Conservation (phyloP, 2,329 filamentous ascomycete species). For the Pseudophaeomoniella oleicola region DNA sequence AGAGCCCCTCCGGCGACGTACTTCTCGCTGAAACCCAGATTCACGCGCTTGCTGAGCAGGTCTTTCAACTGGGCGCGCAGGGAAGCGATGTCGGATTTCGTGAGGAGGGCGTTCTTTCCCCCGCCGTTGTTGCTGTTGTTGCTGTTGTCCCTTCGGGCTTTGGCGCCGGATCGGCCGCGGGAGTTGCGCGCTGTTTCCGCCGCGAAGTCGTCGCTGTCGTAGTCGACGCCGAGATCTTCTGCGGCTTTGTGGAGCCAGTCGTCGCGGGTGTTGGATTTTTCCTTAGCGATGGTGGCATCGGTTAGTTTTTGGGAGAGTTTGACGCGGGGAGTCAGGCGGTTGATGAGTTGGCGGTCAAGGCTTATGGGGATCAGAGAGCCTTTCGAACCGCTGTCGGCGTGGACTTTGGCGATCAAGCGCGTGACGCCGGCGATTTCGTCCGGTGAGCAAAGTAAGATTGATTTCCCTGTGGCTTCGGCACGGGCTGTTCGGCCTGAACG, state of each 20-base stretch:
- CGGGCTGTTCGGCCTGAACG: constrained; percentile 88
- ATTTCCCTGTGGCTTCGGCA: constrained; percentile 61
- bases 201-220: constrained; percentile 75
- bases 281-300: constrained; percentile 70
- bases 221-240: constrained; percentile 86
- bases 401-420: constrained; percentile 75
- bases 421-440: constrained; percentile 80
- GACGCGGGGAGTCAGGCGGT: constrained; percentile 61
- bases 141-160: constrained; percentile 60
- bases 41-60: constrained; percentile 59
- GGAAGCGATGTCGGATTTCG: constrained; percentile 57
- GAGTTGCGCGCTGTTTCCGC: constrained; percentile 42
- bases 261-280: constrained; percentile 71
- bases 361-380: constrained; percentile 47
- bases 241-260: constrained; percentile 73
- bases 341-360: constrained; percentile 65
- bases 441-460: constrained; percentile 76
- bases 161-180: constrained; percentile 59
- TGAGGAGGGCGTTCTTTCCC: constrained; percentile 34
- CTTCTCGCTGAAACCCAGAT: constrained; percentile 72
- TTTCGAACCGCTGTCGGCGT: constrained; percentile 24
- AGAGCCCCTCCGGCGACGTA: constrained; percentile 76
- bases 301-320: constrained; percentile 75
- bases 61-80: constrained; percentile 59
- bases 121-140: constrained; percentile 50